phyloP scores from a whole-genome alignment of 176 grass and related monocot species.

The Dendrocalamus sinicus region DNA sequence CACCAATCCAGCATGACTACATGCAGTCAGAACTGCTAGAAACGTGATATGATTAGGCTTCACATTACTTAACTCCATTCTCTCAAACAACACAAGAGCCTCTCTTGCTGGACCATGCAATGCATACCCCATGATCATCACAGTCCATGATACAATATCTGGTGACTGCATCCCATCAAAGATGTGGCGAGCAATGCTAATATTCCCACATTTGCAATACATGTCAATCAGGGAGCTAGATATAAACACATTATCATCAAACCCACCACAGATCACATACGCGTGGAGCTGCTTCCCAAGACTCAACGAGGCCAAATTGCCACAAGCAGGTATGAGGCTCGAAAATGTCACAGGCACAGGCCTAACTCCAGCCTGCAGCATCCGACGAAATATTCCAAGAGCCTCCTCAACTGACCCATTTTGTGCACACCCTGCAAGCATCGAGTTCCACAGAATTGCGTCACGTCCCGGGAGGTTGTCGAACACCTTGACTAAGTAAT shows the following conservation, averaged over 20 bases:
- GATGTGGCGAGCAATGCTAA: conserved; percentile 47
- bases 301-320: conserved; percentile 52
- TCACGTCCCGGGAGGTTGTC: conserved; percentile 49
- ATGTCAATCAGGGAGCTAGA: conserved; percentile 75
- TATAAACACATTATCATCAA: conserved; percentile 57
- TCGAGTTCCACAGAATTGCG: conserved; percentile 63
- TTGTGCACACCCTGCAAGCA: conserved; percentile 62
- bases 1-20: conserved; percentile 82
- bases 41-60: conserved; percentile 74
- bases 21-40: conserved; percentile 69
- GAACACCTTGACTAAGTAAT: conserved; percentile 61
- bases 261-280: conserved; percentile 50
- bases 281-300: conserved; percentile 70
- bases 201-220: conserved; percentile 77
- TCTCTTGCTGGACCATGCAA: conserved; percentile 72
- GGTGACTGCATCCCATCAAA: conserved; percentile 60
- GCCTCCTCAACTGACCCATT: conserved; percentile 64
- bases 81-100: conserved; percentile 65
- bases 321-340: conserved; percentile 67
- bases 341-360: conserved; percentile 63
- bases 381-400: conserved; percentile 61
- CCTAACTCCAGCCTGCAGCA: conserved; percentile 51
- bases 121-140: conserved; percentile 76
- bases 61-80: conserved; percentile 56
- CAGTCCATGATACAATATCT: conserved; percentile 72